These are phyloP conservation scores for Verticillium klebahnii DNA, from an alignment of 2,329 filamentous ascomycete genomes.

Conservation along the genomic window DNA sequence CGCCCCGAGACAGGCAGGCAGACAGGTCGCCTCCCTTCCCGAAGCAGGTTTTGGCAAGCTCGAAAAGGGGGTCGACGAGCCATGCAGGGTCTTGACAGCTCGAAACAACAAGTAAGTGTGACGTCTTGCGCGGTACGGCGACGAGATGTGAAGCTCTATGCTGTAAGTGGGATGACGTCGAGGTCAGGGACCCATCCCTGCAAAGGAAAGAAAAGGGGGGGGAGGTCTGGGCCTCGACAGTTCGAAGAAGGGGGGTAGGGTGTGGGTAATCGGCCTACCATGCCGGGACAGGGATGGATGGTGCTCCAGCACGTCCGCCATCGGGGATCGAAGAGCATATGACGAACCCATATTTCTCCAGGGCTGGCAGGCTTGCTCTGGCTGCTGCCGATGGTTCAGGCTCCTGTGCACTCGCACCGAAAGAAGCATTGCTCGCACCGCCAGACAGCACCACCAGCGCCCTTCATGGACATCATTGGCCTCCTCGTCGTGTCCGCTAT, in stretches of 20 bases:
- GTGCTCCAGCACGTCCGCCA: neutral
- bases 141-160: neutral
- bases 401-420: neutral
- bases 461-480: constrained; percentile 40
- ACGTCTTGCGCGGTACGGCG: neutral
- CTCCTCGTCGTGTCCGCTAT: constrained; percentile 47
- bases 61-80: neutral
- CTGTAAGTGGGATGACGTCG: constrained; percentile 1
- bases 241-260: neutral
- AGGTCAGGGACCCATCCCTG: neutral
- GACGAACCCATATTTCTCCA: neutral
- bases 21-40: neutral
- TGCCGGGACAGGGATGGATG: neutral
- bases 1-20: neutral
- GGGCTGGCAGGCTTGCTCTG: neutral
- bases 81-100: constrained; percentile 1
- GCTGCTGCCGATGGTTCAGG: neutral
- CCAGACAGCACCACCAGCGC: neutral
- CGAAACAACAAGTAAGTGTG: neutral
- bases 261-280: neutral
- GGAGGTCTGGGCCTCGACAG: neutral
- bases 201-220: neutral
- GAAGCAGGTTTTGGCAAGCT: constrained; percentile 2
- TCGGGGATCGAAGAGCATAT: neutral
- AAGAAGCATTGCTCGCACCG: neutral